Evolutionary conservation across 1,284 basidiomycete species (phyloP).

Genomic region (Uromyces viciae-fabae): DNA sequence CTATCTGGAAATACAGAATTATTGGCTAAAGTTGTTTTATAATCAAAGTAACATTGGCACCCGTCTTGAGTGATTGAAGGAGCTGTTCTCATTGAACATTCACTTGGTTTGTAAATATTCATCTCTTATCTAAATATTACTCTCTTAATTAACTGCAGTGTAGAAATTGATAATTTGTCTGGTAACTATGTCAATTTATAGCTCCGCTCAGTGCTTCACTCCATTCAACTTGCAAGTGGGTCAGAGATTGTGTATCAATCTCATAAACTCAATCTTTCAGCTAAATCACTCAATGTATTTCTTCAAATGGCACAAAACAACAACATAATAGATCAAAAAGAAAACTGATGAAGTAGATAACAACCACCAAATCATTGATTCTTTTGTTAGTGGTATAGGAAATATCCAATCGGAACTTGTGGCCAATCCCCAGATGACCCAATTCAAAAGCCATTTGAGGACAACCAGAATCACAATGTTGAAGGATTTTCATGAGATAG

Average conservation of each 20-base stretch:
- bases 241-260: not conserved
- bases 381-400: too few species aligned
- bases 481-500: too few species aligned
- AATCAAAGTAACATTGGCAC: constrained; percentile 1
- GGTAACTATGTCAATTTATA: not conserved
- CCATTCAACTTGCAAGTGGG: not conserved
- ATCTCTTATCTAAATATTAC: not conserved
- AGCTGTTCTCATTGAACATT: constrained; percentile 6
- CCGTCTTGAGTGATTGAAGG: not conserved
- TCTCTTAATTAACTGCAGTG: too few species aligned
- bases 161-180: too few species aligned
- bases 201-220: not conserved
- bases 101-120: constrained; percentile 15
- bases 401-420: too few species aligned
- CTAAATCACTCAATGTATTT: not conserved
- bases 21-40: constrained; percentile 22
- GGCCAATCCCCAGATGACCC: too few species aligned
- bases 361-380: too few species aligned
- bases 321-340: not conserved
- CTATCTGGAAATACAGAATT: constrained; percentile 22
- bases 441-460: too few species aligned
- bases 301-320: not conserved
- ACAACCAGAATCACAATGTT: too few species aligned
- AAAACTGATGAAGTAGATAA: too few species aligned
- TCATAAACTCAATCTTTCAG: not conserved